These are phyloP conservation scores for Fusarium pilosicola DNA, from an alignment of 2,329 filamentous ascomycete genomes.

Conservation along the genomic window DNA sequence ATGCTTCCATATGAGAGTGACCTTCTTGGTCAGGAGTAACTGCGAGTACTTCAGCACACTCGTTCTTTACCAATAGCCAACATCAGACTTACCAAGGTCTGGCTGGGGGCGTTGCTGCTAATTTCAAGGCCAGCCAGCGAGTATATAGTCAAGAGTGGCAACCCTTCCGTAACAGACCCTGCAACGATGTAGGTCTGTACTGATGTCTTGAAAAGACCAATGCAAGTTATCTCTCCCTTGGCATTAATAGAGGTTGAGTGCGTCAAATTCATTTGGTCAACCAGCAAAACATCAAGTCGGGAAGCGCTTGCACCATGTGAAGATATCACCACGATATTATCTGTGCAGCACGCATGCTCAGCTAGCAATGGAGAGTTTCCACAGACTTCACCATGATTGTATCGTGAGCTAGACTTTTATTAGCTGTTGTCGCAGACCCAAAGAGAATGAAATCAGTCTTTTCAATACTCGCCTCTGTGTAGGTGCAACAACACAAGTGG, in stretches of 20 bases:
- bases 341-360: constrained; percentile 55
- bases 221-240: constrained; percentile 61
- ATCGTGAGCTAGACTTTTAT: constrained; percentile 43
- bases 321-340: constrained; percentile 55
- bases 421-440: constrained; percentile 4
- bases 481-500: constrained; percentile 53
- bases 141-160: constrained; percentile 50
- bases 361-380: constrained; percentile 44
- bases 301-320: constrained; percentile 51
- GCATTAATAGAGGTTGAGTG: constrained; percentile 48
- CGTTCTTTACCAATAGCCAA: neutral
- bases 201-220: constrained; percentile 49
- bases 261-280: constrained; percentile 49
- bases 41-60: constrained; percentile 13
- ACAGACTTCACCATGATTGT: constrained; percentile 48
- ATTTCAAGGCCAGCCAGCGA: constrained; percentile 41
- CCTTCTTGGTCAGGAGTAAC: neutral
- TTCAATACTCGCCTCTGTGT: constrained; percentile 44
- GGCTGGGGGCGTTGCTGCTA: constrained; percentile 18
- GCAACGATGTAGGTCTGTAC: constrained; percentile 46
- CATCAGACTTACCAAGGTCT: constrained; percentile 23
- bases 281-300: constrained; percentile 52
- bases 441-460: neutral
- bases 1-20: constrained; percentile 49
- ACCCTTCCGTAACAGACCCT: constrained; percentile 48